Base-by-base conservation (phyloP, 495 filamentous ascomycete species). In the Podospora tetraspora region DNA sequence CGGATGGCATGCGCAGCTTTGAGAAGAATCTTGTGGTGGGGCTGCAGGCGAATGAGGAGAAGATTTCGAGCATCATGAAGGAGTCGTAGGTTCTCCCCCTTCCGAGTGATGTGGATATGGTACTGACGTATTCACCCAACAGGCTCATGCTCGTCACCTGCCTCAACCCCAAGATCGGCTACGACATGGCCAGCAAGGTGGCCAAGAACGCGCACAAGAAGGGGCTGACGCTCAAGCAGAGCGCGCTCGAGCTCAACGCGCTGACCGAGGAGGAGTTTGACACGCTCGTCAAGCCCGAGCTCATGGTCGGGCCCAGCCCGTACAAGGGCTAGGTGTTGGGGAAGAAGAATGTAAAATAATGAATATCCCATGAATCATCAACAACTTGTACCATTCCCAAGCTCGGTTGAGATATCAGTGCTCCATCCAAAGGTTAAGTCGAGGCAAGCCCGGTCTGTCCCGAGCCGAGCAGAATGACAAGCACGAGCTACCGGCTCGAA, bases 201-300 rank as follows among this genome's bases (percentile, higher is more conserved):
- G 95, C 95, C 71, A 99, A 99, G 91, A 95, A 99, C 77, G 95
- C 95, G 22, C 95, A 99, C 84, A 97, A 97, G 89, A 98, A 97
- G 88, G 93, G 93, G 30, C 79, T 91, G 67, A 97, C 92, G 24
- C 85, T 99, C 58, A 97, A 97, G 84, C 84, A 94, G 81, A 93
- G 90, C 71, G 94, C 96, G 59, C 87, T 99, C 88, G 92, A 98
- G 84, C 85, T 99, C 71, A 88, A 96, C 71, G 94, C 92, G 60
- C 82, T 99, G 68, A 94, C 90, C 69, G 89, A 90, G 76, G 91
- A 91, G 78, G 93, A 98, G 78, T 99, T 98, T 73, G 92, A 97
- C 80, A 85, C 87, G 71, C 81, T 94, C 71, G 95, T 99, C 69
- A 87, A 87, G 73, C 95, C 95, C n/a, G 96, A 98, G 84, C 86